These are phyloP conservation scores for Kodamaea kakaduensis DNA, from an alignment of 805 yeast genomes.

Conservation along the genomic window DNA sequence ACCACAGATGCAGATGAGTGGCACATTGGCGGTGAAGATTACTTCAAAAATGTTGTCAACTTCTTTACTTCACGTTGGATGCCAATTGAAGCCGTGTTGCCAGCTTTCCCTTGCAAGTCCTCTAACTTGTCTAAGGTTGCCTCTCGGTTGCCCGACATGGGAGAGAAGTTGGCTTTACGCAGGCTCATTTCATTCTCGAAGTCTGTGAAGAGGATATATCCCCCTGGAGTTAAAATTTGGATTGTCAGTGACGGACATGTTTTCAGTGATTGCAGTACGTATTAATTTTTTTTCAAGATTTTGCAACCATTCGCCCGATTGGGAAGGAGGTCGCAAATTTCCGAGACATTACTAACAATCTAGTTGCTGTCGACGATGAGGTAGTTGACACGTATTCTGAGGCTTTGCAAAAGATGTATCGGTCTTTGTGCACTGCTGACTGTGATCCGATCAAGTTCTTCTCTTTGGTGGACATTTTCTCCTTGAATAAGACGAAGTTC, in stretches of 20 bases:
- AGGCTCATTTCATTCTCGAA: conserved; percentile 30
- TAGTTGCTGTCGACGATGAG: conserved; percentile 53
- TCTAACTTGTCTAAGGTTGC: conserved; percentile 53
- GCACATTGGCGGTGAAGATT: conserved; percentile 42
- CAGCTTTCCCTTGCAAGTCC: conserved; percentile 64
- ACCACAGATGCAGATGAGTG: conserved; percentile 46
- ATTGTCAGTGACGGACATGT: conserved; percentile 66
- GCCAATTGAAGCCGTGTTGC: conserved; percentile 53
- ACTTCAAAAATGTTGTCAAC: conserved; percentile 39
- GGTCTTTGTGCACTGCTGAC: conserved; percentile 29
- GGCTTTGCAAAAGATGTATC: conserved; percentile 42
- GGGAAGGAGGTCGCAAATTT: conserved; percentile 3
- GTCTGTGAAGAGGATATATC: conserved; percentile 35
- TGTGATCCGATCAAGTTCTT: conserved; percentile 26
- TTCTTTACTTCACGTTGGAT: conserved; percentile 48
- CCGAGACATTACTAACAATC: conserved; percentile 13
- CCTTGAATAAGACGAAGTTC: conserved; percentile 15
- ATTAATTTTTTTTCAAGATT: conserved; percentile 5
- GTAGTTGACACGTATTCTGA: conserved; percentile 47
- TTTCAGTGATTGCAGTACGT: conserved; percentile 49
- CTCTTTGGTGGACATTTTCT: conserved; percentile 35
- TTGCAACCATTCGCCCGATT: conserved; percentile 4
- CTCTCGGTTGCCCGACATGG: conserved; percentile 50
- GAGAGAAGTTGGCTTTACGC: conserved; percentile 36
- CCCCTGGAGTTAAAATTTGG: conserved; percentile 53